Evolutionary conservation across 1,284 basidiomycete species (phyloP), one percentile per base, ranked within the genome.

Genomic region (Papiliotrema nemorosa): DNA sequence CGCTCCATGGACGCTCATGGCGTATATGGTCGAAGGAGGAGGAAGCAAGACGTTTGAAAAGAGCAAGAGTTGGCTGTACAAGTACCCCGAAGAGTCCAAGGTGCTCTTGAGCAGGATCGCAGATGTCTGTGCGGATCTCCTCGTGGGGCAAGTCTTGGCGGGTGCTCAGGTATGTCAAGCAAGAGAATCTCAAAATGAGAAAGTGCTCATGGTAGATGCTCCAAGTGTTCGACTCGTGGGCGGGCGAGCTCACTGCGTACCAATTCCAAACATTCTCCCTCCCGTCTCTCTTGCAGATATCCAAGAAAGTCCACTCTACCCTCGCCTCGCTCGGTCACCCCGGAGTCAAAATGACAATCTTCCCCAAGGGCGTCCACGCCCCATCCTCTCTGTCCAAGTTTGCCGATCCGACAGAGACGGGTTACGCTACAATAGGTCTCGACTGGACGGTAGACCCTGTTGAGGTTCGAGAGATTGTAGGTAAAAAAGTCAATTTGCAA

Each of bases 211-310:
- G 24, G 22, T 66, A 96, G 90, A 78, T 94, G 48, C 79, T 96
- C 5, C 92, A 97, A 82, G 82, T 97, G 14, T 97, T 97, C 67
- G 92, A 97, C 74, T 94, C 92, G 3, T 90, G 88, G 82, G 92
- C 89, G 3, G 87, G 88, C 53, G 91, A 94, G 69, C 80, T 97
- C 54, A 85, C 89, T 5, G 88, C 86, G 4, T 77, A 89, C 66
- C 87, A 94, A 69, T 97, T 92, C 75, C 72, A 76, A 33, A 76
- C 79, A 47, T 97, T 77, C 55, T 74, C 76, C 18, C 70, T 75
- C 24, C 77, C 77, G 2, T 56, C 75, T 26, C 63, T 73, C 40
- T 53, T 70, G 27, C 67, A 72, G 54, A 76, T 78, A 57, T 63
- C 70, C 10, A 75, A 77, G 14, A 78, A 80, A 47, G 86, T 93